Conservation (phyloP, 2,329 filamentous ascomycete genomes). For the Cladosporium sp. region DNA sequence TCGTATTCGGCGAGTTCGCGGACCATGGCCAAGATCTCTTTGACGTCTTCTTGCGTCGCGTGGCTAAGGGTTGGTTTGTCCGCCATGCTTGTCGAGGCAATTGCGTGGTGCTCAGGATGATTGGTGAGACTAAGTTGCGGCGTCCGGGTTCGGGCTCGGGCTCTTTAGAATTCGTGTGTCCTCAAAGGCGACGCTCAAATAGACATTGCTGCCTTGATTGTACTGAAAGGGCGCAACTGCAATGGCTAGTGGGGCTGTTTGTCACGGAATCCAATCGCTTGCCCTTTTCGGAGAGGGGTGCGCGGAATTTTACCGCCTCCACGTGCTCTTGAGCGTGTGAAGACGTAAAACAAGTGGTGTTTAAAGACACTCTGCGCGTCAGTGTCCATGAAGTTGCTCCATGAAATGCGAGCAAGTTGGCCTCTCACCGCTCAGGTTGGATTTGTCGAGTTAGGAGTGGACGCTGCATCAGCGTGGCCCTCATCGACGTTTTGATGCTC, state of each 20-base stretch:
- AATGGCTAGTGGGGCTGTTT: neutral
- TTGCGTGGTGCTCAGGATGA: neutral
- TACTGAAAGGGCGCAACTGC: slow-evolving; percentile 7
- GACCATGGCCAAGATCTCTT: slow-evolving; percentile 74
- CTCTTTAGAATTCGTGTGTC: no score
- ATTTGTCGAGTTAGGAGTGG: no score
- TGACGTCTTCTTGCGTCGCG: slow-evolving; percentile 56
- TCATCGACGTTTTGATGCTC: neutral
- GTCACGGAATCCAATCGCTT: neutral
- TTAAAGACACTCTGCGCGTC: no score
- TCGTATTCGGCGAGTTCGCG: slow-evolving; percentile 84
- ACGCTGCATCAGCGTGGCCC: neutral
- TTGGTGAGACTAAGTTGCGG: neutral
- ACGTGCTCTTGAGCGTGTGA: no score
- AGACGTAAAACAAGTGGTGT: no score
- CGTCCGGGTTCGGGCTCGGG: no score
- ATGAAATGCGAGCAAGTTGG: no score
- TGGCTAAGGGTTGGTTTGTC: slow-evolving; percentile 7
- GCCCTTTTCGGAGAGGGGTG: no score
- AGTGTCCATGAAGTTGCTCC: no score
- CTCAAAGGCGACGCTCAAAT: no score
- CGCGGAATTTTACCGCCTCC: no score
- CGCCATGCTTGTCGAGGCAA: neutral
- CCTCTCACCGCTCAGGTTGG: no score
- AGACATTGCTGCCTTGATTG: neutral